Conservation (phyloP, 2,329 filamentous ascomycete species). For the Thielaviopsis euricoi region DNA sequence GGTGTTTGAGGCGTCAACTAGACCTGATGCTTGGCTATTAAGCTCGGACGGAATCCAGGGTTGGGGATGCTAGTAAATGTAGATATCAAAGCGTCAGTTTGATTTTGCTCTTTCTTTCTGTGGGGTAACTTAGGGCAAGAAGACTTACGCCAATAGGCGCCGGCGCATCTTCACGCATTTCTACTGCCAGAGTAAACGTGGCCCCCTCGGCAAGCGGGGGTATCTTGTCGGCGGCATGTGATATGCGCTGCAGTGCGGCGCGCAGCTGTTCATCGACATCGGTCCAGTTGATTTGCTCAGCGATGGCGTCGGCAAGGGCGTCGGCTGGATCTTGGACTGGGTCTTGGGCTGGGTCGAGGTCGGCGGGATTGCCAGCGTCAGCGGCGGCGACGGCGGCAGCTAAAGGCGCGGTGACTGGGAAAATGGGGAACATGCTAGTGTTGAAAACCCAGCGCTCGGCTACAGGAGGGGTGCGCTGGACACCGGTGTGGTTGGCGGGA, state of each 20-base stretch:
- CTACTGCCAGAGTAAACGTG: slow-evolving; percentile 62
- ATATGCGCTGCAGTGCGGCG: slow-evolving; percentile 46
- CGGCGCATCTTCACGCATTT: slow-evolving; percentile 44
- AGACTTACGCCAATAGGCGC: slow-evolving; percentile 40
- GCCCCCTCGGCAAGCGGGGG: slow-evolving; percentile 43
- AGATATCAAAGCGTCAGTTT: not conserved
- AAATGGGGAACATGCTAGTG: slow-evolving; percentile 4
- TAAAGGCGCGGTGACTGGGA: not conserved
- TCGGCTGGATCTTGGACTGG: slow-evolving; percentile 14
- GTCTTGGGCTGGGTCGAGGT: slow-evolving; percentile 15
- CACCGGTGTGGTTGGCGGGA: slow-evolving; percentile 10
- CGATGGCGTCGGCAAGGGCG: slow-evolving; percentile 14
- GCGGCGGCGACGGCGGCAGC: slow-evolving; percentile 19
- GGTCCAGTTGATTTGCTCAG: slow-evolving; percentile 26
- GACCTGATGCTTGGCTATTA: slow-evolving; percentile 21
- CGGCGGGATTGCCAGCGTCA: slow-evolving; percentile 21
- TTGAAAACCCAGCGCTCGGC: slow-evolving; percentile 10
- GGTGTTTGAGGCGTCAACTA: not conserved
- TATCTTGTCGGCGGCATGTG: slow-evolving; percentile 41
- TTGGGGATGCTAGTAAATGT: slow-evolving; percentile 33
- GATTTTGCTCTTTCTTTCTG: not conserved
- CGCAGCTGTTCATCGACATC: slow-evolving; percentile 60
- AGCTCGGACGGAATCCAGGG: slow-evolving; percentile 42
- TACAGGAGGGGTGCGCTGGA: slow-evolving; percentile 14
- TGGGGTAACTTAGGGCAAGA: not conserved